Evolutionary conservation across 2,329 filamentous ascomycete genomes (phyloP).

Genomic region (Plectosphaerella sp.): DNA sequence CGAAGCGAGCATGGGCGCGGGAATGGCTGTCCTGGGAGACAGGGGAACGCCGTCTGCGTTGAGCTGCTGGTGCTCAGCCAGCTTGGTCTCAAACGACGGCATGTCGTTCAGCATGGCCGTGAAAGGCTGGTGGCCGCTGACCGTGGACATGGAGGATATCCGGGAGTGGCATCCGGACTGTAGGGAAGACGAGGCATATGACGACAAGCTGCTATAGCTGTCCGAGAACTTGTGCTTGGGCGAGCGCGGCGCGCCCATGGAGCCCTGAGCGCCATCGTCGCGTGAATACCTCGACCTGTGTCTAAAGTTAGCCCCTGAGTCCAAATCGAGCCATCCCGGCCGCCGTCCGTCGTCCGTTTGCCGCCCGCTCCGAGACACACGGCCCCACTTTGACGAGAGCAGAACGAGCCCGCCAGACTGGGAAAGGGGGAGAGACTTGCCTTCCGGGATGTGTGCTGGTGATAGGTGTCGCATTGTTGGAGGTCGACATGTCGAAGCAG

Average conservation of each 20-base stretch:
- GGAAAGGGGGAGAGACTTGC: constrained; percentile 11
- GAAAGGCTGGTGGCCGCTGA: constrained; percentile 32
- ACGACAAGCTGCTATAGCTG: constrained; percentile 49
- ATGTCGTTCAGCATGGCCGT: constrained; percentile 29
- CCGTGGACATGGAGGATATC: constrained; percentile 49
- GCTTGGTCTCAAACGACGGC: constrained; percentile 29
- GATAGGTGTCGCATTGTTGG: constrained; percentile 14
- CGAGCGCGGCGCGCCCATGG: constrained; percentile 13
- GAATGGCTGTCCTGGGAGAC: constrained; percentile 15
- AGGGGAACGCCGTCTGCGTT: constrained; percentile 13
- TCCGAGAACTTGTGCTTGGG: constrained; percentile 41
- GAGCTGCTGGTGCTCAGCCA: constrained; percentile 16
- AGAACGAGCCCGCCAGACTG: background rate
- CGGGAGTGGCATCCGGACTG: constrained; percentile 45
- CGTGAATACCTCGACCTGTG: constrained; percentile 12
- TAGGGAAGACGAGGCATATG: constrained; percentile 37
- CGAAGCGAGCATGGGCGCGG: background rate
- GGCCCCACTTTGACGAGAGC: background rate
- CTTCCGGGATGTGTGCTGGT: constrained; percentile 16
- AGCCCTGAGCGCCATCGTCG: constrained; percentile 10
- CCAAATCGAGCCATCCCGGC: background rate
- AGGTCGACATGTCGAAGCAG: constrained; percentile 14
- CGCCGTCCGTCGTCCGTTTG: background rate
- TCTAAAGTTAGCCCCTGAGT: constrained; percentile 10
- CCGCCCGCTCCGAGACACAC: background rate